These are phyloP conservation scores for Tylopilus sp. DNA, from an alignment of 768 basidiomycete species.

Conservation along the genomic window DNA sequence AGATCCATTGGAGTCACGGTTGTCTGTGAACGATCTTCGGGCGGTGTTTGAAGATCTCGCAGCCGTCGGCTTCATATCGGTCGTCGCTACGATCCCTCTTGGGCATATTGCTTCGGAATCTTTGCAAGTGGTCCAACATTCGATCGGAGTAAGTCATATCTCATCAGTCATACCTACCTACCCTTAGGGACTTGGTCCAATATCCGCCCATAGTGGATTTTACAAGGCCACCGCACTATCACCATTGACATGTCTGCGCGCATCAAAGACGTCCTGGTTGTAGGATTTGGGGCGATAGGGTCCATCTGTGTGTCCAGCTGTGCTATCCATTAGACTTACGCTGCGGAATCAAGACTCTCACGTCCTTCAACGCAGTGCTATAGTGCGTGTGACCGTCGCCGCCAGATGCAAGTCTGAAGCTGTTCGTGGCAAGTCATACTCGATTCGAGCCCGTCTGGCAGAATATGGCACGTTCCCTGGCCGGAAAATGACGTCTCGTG, in stretches of 20 bases:
- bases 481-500: neutral
- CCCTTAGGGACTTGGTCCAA: too few relatives aligned
- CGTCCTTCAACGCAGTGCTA: slow-evolving; percentile 53
- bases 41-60: too few relatives aligned
- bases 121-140: too few relatives aligned
- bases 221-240: too few relatives aligned
- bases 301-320: slow-evolving; percentile 58
- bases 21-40: too few relatives aligned
- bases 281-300: slow-evolving; percentile 68
- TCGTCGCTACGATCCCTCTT: too few relatives aligned
- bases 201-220: too few relatives aligned
- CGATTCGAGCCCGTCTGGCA: neutral
- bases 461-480: neutral
- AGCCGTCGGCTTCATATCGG: too few relatives aligned
- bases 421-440: slow-evolving; percentile 40
- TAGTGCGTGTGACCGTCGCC: slow-evolving; percentile 65
- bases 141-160: too few relatives aligned
- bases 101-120: too few relatives aligned
- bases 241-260: slow-evolving; percentile 10
- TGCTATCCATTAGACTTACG: neutral
- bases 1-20: too few relatives aligned
- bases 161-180: too few relatives aligned
- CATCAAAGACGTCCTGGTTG: slow-evolving; percentile 50
- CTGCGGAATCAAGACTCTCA: slow-evolving; percentile 54
- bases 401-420: slow-evolving; percentile 67